Evolutionary conservation across 2,329 filamentous ascomycete species (phyloP).

Genomic region (Colletotrichum tofieldiae): DNA sequence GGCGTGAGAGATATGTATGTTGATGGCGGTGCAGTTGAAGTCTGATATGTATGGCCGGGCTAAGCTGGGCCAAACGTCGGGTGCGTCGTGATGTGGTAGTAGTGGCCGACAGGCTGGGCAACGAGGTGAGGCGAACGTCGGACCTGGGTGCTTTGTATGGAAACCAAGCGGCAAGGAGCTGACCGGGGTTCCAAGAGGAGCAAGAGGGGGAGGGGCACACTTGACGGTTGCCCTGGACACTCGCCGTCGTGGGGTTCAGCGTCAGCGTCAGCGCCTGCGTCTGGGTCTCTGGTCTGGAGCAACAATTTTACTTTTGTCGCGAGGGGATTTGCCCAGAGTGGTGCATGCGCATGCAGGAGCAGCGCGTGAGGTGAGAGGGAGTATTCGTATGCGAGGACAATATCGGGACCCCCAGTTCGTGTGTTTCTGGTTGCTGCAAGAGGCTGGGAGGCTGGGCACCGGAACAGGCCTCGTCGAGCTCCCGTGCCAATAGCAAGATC

Average conservation of each 20-base stretch:
- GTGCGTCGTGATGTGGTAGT: slow-evolving; percentile 13
- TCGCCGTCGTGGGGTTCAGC: slow-evolving; percentile 18
- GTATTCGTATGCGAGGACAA: slow-evolving; percentile 15
- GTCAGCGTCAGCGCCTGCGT: slow-evolving; percentile 20
- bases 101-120: slow-evolving; percentile 7
- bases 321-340: slow-evolving; percentile 15
- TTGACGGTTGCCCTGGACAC: slow-evolving; percentile 37
- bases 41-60: slow-evolving; percentile 19
- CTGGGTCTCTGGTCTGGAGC: slow-evolving; percentile 9
- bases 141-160: slow-evolving; percentile 31
- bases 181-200: slow-evolving; percentile 28
- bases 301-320: slow-evolving; percentile 15
- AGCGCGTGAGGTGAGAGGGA: slow-evolving; percentile 19
- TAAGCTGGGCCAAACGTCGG: slow-evolving; percentile 19
- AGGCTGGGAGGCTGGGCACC: slow-evolving; percentile 26
- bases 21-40: neutral
- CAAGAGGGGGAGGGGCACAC: slow-evolving; percentile 23
- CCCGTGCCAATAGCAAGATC: slow-evolving; percentile 30
- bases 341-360: slow-evolving; percentile 28
- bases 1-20: slow-evolving; percentile 8
- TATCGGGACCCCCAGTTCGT: slow-evolving; percentile 17
- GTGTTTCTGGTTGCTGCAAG: slow-evolving; percentile 36
- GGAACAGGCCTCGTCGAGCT: slow-evolving; percentile 20
- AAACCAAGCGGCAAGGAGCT: slow-evolving; percentile 34
- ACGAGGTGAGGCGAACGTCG: slow-evolving; percentile 22